These are phyloP conservation scores for Dactylellina parvicollis DNA, from an alignment of 2,329 filamentous ascomycete genomes.

Conservation along the genomic window DNA sequence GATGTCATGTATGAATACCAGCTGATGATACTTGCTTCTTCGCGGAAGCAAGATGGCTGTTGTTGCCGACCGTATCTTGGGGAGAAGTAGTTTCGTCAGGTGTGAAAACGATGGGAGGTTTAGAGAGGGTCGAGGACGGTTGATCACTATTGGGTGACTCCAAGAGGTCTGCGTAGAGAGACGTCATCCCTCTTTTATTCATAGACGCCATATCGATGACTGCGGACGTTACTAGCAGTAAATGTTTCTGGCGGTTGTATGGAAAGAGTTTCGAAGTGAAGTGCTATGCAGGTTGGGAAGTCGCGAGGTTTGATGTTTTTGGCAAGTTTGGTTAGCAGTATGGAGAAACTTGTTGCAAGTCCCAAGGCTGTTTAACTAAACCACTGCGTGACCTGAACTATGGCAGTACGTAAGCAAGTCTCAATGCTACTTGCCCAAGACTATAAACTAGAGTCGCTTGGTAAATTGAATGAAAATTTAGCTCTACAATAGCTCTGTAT, in stretches of 20 bases:
- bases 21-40: slow-evolving; percentile 55
- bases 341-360: too few species aligned
- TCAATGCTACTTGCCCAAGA: too few species aligned
- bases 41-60: slow-evolving; percentile 40
- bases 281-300: neutral
- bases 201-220: slow-evolving; percentile 28
- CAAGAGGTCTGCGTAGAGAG: slow-evolving; percentile 51
- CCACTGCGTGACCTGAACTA: too few species aligned
- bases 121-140: slow-evolving; percentile 27
- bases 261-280: too few species aligned
- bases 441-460: too few species aligned
- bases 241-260: too few species aligned
- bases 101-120: slow-evolving; percentile 35
- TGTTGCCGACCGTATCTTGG: slow-evolving; percentile 20
- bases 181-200: slow-evolving; percentile 38
- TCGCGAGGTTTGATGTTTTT: neutral
- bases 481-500: too few species aligned
- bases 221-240: neutral
- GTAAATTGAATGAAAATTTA: too few species aligned
- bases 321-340: too few species aligned
- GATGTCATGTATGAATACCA: slow-evolving; percentile 52
- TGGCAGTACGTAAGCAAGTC: too few species aligned
- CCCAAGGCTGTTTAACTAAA: too few species aligned
- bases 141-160: slow-evolving; percentile 15
- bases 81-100: slow-evolving; percentile 6